Conservation (phyloP, 164 flowering plant species). For the Cinnamomum chago region DNA sequence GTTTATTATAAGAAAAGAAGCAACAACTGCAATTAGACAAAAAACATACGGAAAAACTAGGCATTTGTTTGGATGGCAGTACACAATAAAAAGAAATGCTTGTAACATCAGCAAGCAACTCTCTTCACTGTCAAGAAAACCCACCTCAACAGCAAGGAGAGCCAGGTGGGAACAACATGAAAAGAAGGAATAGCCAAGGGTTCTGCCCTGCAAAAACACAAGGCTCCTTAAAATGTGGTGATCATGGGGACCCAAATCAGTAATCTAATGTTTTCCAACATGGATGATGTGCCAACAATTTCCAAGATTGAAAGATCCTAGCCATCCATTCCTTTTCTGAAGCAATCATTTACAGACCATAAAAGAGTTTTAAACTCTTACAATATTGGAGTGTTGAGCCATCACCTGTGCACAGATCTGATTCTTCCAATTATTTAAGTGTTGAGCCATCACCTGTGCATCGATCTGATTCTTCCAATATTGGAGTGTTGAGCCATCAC, state of each 20-base stretch:
- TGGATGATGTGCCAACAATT: neutral
- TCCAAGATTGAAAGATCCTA: neutral
- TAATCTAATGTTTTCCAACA: neutral
- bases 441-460: neutral
- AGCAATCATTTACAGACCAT: no score
- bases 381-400: neutral
- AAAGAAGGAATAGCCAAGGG: slow-evolving; percentile 4
- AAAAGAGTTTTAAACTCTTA: neutral
- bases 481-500: neutral
- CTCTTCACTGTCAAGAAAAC: slow-evolving; percentile 37
- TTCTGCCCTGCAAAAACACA: slow-evolving; percentile 14
- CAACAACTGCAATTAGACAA: neutral
- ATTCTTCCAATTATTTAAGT: no score
- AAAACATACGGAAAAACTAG: neutral
- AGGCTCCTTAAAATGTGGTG: no score
- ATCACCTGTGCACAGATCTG: neutral
- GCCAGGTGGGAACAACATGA: neutral
- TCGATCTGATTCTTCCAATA: neutral
- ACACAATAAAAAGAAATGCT: slow-evolving; percentile 11
- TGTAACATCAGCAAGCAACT: slow-evolving; percentile 39
- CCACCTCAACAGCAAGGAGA: slow-evolving; percentile 6
- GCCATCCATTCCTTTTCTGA: neutral
- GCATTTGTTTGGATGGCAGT: neutral
- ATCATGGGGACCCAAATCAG: neutral
- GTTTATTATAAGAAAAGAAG: neutral